phyloP scores from a whole-genome alignment of 352 stramenopile species.

The Phytophthora fragariae region DNA sequence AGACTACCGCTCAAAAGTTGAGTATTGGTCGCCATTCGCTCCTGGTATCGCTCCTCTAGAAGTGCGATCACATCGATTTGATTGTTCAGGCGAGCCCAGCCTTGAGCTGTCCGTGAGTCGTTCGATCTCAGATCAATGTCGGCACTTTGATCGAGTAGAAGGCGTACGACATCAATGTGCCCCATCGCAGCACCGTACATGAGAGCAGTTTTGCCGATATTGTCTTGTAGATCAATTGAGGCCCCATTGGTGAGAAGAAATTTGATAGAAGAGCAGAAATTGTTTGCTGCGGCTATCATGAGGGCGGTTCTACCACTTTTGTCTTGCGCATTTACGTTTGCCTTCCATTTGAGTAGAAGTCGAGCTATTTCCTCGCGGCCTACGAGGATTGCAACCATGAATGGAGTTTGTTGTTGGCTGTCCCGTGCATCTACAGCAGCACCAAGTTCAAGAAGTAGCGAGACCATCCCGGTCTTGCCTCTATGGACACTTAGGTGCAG shows the following conservation, averaged over 20 bases:
- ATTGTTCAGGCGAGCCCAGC: conserved; percentile 2
- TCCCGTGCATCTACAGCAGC: not conserved
- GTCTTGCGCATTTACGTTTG: not conserved
- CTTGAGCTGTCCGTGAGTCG: not conserved
- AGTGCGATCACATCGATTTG: not conserved
- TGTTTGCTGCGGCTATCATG: not conserved
- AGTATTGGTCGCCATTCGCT: not conserved
- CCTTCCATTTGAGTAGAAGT: conserved; percentile 1
- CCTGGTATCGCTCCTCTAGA: not conserved
- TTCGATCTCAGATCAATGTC: conserved; percentile 1
- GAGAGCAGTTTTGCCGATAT: not conserved
- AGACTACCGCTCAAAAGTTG: not conserved
- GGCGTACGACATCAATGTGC: not conserved
- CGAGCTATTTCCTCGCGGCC: not conserved
- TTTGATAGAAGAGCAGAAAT: not conserved
- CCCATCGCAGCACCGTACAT: not conserved
- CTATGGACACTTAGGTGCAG: not conserved
- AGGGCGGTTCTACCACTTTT: not conserved
- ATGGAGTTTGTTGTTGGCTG: not conserved
- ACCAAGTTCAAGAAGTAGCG: not conserved
- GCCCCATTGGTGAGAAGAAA: not conserved
- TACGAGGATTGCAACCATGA: not conserved
- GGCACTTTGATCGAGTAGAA: conserved; percentile 4
- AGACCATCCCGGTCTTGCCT: not conserved
- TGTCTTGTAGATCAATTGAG: not conserved